Evolutionary conservation across 2,329 filamentous ascomycete species (phyloP).

Genomic region (Curvularia lunata): DNA sequence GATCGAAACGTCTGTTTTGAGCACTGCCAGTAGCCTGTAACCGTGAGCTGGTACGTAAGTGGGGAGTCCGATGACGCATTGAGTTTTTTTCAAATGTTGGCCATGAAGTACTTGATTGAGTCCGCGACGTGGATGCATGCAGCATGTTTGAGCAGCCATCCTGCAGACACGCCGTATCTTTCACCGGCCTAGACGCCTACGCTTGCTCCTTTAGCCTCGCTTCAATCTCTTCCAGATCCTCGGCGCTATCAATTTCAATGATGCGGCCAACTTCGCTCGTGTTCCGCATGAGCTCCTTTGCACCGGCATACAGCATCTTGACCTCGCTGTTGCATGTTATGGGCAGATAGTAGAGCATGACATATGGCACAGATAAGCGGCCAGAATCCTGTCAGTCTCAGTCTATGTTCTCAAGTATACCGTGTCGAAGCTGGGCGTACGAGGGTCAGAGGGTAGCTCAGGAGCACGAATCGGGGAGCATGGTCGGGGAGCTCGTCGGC

Average conservation of each 20-base stretch:
- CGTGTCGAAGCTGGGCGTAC: conserved; percentile 57
- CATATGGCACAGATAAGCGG: conserved; percentile 86
- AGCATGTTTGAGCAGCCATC: background rate
- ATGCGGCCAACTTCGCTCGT: conserved; percentile 88
- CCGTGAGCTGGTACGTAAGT: background rate
- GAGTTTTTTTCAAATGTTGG: background rate
- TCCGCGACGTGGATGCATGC: background rate
- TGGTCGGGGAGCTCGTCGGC: conserved; percentile 92
- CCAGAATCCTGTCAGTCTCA: conserved; percentile 70
- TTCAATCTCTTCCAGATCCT: conserved; percentile 84
- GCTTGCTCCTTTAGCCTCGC: conserved; percentile 60
- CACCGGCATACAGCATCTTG: conserved; percentile 93
- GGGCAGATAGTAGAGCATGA: conserved; percentile 92
- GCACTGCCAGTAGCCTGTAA: background rate
- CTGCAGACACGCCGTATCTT: background rate
- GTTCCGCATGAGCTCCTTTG: conserved; percentile 94
- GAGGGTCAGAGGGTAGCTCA: conserved; percentile 89
- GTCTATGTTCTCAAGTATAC: conserved; percentile 2
- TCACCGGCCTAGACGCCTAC: background rate
- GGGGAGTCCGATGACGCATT: background rate
- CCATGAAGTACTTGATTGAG: background rate
- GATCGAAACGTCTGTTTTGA: background rate
- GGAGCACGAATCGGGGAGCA: conserved; percentile 83
- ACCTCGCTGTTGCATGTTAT: conserved; percentile 86
- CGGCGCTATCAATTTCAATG: conserved; percentile 79